phyloP scores from a whole-genome alignment of 2,329 filamentous ascomycete genomes.

The Aureobasidium namibiae region DNA sequence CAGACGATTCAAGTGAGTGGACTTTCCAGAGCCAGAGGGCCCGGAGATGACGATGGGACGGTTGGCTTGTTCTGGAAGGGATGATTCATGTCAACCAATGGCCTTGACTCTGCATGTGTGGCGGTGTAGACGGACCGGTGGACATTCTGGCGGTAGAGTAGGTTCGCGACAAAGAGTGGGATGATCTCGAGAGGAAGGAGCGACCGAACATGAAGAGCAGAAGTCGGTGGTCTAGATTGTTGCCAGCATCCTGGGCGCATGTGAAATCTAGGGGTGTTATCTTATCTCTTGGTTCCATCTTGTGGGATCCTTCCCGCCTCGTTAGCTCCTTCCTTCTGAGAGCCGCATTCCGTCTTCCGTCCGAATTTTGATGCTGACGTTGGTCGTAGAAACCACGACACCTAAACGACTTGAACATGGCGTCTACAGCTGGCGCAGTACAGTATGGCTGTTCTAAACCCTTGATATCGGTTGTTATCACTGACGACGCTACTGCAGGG shows the following conservation, averaged over 20 bases:
- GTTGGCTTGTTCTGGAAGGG: conserved; percentile 1
- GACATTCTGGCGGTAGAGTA: not conserved
- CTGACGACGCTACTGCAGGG: not conserved
- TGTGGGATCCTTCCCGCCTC: not conserved
- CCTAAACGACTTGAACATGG: not conserved
- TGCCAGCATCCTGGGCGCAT: not conserved
- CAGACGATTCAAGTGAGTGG: conserved; percentile 66
- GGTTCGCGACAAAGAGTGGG: not conserved
- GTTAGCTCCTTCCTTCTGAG: not conserved
- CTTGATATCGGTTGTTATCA: not conserved
- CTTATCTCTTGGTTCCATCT: conserved; percentile 1
- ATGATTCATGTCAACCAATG: conserved; percentile 2
- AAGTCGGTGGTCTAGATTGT: not conserved
- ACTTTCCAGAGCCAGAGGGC: conserved; percentile 73
- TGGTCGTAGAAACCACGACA: not conserved
- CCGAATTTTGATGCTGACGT: not conserved
- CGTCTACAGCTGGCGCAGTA: not conserved
- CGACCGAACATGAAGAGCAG: not conserved
- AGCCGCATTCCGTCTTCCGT: not conserved
- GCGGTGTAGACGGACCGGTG: not conserved
- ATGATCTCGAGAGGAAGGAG: not conserved
- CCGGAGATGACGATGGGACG: conserved; percentile 68
- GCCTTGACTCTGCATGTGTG: not conserved
- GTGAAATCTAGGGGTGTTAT: conserved; percentile 7
- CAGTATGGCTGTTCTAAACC: not conserved